Evolutionary conservation across 495 filamentous ascomycete genomes (phyloP).

Genomic region (Penicillium alfredii): DNA sequence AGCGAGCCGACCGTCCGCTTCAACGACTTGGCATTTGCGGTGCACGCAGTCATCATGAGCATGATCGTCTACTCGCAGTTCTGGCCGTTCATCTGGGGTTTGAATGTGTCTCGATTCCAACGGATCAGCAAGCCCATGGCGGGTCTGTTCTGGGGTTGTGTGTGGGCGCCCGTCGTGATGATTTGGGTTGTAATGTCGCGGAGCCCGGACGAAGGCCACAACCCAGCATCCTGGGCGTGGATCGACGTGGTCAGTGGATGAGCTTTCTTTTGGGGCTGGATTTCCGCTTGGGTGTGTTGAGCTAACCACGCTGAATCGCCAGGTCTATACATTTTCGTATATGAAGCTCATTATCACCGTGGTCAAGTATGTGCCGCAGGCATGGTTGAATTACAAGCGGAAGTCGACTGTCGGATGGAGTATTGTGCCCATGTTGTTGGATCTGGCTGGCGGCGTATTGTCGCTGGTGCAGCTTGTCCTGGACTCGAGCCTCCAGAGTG

Average conservation of each 20-base stretch:
- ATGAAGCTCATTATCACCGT: constrained; percentile 85
- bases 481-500: constrained; percentile 75
- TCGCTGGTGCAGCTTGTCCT: constrained; percentile 76
- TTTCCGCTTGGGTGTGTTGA: neutral
- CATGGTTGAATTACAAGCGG: constrained; percentile 71
- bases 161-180: constrained; percentile 52
- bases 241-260: constrained; percentile 65
- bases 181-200: constrained; percentile 46
- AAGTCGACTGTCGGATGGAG: constrained; percentile 82
- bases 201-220: constrained; percentile 48
- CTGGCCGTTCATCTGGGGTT: constrained; percentile 66
- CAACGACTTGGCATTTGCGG: constrained; percentile 85
- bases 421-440: constrained; percentile 79
- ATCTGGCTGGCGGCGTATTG: constrained; percentile 73
- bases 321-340: constrained; percentile 75
- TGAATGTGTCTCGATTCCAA: constrained; percentile 50
- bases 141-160: constrained; percentile 59
- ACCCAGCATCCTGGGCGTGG: constrained; percentile 60
- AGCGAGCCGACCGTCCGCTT: constrained; percentile 75
- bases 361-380: constrained; percentile 90
- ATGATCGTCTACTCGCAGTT: constrained; percentile 66
- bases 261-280: neutral
- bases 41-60: constrained; percentile 68
- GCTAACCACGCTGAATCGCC: constrained; percentile 3
- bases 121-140: constrained; percentile 59